phyloP scores from a whole-genome alignment of 345 rosid species.

The Eutrema yunnanense region DNA sequence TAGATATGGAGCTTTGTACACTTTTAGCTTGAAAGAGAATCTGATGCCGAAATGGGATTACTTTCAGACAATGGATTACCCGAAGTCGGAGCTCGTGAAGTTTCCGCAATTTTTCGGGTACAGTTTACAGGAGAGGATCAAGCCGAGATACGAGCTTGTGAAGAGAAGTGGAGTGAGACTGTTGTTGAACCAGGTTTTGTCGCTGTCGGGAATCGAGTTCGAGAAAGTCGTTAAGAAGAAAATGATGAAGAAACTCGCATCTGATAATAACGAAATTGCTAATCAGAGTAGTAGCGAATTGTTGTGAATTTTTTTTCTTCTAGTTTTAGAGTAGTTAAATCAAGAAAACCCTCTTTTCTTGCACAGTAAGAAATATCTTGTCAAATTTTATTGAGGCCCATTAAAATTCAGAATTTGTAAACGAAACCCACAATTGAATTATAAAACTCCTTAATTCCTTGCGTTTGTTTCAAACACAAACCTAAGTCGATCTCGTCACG shows the following conservation, averaged over 20 bases:
- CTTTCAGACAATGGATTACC: conserved; percentile 80
- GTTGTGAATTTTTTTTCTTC: not conserved
- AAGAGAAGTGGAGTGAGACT: conserved; percentile 55
- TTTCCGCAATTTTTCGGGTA: conserved; percentile 92
- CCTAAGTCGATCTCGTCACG: no score
- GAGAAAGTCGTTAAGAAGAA: conserved; percentile 60
- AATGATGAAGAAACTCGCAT: conserved; percentile 43
- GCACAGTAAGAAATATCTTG: no score
- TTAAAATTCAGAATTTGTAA: no score
- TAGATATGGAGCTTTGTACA: conserved; percentile 69
- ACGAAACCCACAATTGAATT: no score
- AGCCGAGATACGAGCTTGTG: conserved; percentile 68
- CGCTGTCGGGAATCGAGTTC: conserved; percentile 50
- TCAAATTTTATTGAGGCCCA: no score
- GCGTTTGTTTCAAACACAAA: no score
- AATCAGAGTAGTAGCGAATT: not conserved
- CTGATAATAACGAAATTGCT: not conserved
- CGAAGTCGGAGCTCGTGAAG: conserved; percentile 66
- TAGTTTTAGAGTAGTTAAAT: not conserved
- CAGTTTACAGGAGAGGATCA: conserved; percentile 76
- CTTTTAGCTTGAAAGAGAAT: conserved; percentile 72
- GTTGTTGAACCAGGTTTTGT: conserved; percentile 68
- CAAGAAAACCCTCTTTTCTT: no score
- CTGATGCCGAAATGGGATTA: conserved; percentile 86
- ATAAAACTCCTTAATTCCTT: no score